A percentile compares a stretch with the other conserved stretches of the same genome.
These are phyloP conservation scores for Aureoboletus auriporus DNA, from an alignment of 768 basidiomycete species.

Conservation along the genomic window DNA sequence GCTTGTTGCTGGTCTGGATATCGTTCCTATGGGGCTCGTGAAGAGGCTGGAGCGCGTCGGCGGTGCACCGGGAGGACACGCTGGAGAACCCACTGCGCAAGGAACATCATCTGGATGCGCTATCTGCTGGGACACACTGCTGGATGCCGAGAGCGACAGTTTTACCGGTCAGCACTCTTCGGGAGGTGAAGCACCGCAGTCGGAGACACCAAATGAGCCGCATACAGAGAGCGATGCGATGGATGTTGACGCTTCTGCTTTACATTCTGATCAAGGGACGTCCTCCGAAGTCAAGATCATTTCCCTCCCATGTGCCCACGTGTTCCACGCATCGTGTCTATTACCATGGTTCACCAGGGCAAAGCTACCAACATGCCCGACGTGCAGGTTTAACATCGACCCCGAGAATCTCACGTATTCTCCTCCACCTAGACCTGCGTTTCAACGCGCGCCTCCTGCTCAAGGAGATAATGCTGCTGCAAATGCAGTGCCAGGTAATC, in stretches of 20 bases:
- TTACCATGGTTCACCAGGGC: slow-evolving; percentile 81
- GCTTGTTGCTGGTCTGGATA: slow-evolving; percentile 60
- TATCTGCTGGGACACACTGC: slow-evolving; percentile 70
- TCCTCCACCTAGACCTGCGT: slow-evolving; percentile 16
- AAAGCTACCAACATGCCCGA: slow-evolving; percentile 76
- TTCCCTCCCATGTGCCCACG: slow-evolving; percentile 73
- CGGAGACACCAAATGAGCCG: slow-evolving; percentile 4
- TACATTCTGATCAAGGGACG: slow-evolving; percentile 9
- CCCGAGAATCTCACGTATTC: slow-evolving; percentile 65
- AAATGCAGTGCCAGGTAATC: slow-evolving; percentile 9
- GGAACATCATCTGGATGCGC: slow-evolving; percentile 49
- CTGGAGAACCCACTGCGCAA: slow-evolving; percentile 32
- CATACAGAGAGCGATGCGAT: slow-evolving; percentile 9
- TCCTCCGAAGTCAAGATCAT: slow-evolving; percentile 46
- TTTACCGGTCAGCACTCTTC: slow-evolving; percentile 15
- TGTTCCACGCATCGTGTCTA: slow-evolving; percentile 76
- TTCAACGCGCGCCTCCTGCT: slow-evolving; percentile 11
- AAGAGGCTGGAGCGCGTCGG: slow-evolving; percentile 54
- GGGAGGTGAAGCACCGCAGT: slow-evolving; percentile 4
- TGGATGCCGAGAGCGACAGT: slow-evolving; percentile 43
- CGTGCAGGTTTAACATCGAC: slow-evolving; percentile 80
- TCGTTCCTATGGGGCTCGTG: slow-evolving; percentile 63
- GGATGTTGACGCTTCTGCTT: slow-evolving; percentile 17
- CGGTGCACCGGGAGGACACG: slow-evolving; percentile 33
- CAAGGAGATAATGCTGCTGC: slow-evolving; percentile 11